Evolutionary conservation across 2,329 filamentous ascomycete genomes (phyloP).

Genomic region (Plenodomus lindquistii): DNA sequence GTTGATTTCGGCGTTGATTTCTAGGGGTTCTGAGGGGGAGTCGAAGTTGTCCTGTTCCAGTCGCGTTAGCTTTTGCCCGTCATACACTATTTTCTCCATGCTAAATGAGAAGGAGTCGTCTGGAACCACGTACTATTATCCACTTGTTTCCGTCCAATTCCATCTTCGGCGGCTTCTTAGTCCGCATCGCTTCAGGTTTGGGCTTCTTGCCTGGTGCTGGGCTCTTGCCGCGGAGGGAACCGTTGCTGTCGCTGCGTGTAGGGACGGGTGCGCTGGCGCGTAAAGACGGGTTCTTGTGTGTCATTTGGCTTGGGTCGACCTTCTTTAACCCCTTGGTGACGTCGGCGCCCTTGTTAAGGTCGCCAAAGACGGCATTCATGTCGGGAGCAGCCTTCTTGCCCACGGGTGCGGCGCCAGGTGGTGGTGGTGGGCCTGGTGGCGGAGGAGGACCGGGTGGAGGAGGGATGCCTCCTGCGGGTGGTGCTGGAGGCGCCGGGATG

Average conservation of each 20-base stretch:
- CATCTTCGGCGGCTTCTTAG: slow-evolving; percentile 54
- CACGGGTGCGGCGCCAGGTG: slow-evolving; percentile 54
- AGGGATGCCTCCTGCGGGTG: slow-evolving; percentile 58
- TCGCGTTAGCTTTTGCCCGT: slow-evolving; percentile 40
- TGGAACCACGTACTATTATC: slow-evolving; percentile 61
- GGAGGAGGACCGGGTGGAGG: slow-evolving; percentile 69
- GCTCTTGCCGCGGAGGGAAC: slow-evolving; percentile 69
- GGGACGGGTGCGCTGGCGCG: slow-evolving; percentile 73
- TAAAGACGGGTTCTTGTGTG: slow-evolving; percentile 93
- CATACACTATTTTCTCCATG: too few relatives aligned
- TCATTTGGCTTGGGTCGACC: slow-evolving; percentile 95
- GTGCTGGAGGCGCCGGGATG: slow-evolving; percentile 69
- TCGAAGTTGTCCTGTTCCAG: slow-evolving; percentile 76
- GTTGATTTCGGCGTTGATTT: slow-evolving; percentile 78
- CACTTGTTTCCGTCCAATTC: slow-evolving; percentile 76
- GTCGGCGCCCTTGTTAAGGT: slow-evolving; percentile 85
- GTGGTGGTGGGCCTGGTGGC: slow-evolving; percentile 53
- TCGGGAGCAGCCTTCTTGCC: slow-evolving; percentile 59
- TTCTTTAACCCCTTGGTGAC: slow-evolving; percentile 89
- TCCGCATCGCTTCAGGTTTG: slow-evolving; percentile 55
- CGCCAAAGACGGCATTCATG: slow-evolving; percentile 85
- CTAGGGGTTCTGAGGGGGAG: slow-evolving; percentile 69
- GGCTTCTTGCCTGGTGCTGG: slow-evolving; percentile 72
- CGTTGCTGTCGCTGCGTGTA: slow-evolving; percentile 57
- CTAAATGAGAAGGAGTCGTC: slow-evolving; percentile 52